Evolutionary conservation across 75 land plant genomes (phyloP).

Genomic region (Azolla pinnata): DNA sequence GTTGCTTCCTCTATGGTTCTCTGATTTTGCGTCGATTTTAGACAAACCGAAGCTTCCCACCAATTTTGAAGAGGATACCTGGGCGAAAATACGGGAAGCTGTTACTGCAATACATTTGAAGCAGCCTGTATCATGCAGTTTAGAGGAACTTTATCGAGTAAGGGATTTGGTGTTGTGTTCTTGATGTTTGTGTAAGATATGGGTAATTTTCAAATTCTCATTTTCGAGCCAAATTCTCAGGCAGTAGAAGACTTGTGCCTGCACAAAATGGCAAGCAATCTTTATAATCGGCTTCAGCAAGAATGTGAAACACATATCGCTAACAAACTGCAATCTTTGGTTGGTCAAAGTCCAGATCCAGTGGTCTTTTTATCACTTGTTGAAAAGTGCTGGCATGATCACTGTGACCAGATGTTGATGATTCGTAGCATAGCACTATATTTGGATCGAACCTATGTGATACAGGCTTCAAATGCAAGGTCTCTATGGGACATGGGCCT

Average conservation of each 20-base stretch:
- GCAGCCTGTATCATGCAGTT: slow-evolving; percentile 79
- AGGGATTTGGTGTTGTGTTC: not conserved
- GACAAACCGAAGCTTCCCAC: slow-evolving; percentile 82
- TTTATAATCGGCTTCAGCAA: slow-evolving; percentile 72
- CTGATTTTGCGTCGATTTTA: too few species aligned
- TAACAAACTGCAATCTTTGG: slow-evolving; percentile 46
- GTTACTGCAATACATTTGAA: slow-evolving; percentile 83
- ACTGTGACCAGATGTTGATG: slow-evolving; percentile 96
- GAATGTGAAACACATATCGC: slow-evolving; percentile 91
- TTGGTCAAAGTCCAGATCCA: slow-evolving; percentile 90
- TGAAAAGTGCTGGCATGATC: slow-evolving; percentile 96
- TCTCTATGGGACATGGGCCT: slow-evolving; percentile 99
- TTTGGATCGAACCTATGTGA: slow-evolving; percentile 96
- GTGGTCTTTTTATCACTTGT: slow-evolving; percentile 85
- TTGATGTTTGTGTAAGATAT: not conserved
- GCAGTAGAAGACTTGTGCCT: slow-evolving; percentile 87
- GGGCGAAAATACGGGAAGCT: slow-evolving; percentile 84
- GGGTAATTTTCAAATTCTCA: not conserved
- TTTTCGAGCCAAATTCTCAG: slow-evolving; percentile 20
- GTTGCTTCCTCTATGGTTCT: too few species aligned
- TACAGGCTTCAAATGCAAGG: slow-evolving; percentile 71
- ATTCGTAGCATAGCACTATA: slow-evolving; percentile 92
- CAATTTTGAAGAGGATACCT: slow-evolving; percentile 91
- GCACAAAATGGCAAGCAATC: slow-evolving; percentile 91
- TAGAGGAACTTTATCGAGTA: slow-evolving; percentile 91